These are phyloP conservation scores for Penicillium egyptiacum DNA, from an alignment of 495 filamentous ascomycete genomes.

Conservation along the genomic window DNA sequence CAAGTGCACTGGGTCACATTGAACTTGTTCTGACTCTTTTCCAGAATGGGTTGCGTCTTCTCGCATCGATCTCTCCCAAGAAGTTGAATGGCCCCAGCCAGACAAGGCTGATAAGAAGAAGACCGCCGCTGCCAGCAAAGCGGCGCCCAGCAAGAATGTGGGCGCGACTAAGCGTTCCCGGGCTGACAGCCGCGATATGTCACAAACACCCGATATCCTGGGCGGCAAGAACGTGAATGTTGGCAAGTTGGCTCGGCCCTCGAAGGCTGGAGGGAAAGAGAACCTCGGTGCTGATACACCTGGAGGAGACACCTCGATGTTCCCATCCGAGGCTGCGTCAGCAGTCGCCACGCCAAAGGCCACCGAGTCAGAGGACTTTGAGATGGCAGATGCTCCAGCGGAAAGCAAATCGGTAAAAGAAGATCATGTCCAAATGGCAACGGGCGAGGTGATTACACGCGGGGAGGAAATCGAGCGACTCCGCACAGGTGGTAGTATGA, in stretches of 20 bases:
- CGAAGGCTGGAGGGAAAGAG: constrained; percentile 64
- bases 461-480: constrained; percentile 96
- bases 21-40: constrained; percentile 19
- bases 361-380: constrained; percentile 58
- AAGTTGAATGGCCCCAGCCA: constrained; percentile 76
- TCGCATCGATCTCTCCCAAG: constrained; percentile 76
- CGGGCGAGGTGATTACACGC: constrained; percentile 61
- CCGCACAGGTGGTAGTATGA: constrained; percentile 93
- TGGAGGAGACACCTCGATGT: constrained; percentile 35
- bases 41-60: constrained; percentile 81
- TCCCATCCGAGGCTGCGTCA: constrained; percentile 52
- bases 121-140: constrained; percentile 44
- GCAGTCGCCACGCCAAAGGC: constrained; percentile 53
- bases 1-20: not conserved
- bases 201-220: constrained; percentile 56
- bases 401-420: constrained; percentile 42
- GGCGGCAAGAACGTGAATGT: constrained; percentile 51
- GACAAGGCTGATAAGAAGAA: constrained; percentile 71
- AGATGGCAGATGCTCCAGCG: constrained; percentile 59
- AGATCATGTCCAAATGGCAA: constrained; percentile 39
- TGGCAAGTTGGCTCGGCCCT: constrained; percentile 49
- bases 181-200: constrained; percentile 56
- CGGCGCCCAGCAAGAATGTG: constrained; percentile 48
- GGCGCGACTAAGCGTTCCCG: constrained; percentile 46
- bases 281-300: constrained; percentile 48